Evolutionary conservation across 2,329 filamentous ascomycete genomes (phyloP).

Genomic region (Ceratocystis variospora): DNA sequence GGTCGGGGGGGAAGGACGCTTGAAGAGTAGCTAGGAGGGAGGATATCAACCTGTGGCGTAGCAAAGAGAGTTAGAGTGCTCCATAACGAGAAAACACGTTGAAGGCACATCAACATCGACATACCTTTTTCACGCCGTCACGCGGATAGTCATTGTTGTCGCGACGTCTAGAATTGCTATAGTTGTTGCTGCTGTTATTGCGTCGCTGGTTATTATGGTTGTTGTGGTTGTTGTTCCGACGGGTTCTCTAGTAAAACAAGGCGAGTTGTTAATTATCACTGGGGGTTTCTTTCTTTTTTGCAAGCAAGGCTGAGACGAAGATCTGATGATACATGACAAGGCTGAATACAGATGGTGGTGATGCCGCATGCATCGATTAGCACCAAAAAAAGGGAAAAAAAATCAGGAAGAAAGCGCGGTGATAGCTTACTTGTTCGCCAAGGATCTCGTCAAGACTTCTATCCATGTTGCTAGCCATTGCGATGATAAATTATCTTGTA

Average conservation of each 20-base stretch:
- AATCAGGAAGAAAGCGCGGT: background rate
- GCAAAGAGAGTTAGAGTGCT: background rate
- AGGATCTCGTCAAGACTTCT: constrained; percentile 45
- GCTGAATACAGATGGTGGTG: constrained; percentile 5
- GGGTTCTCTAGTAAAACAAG: constrained; percentile 3
- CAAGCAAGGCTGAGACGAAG: background rate
- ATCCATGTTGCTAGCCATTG: constrained; percentile 36
- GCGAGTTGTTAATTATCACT: background rate
- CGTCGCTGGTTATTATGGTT: background rate
- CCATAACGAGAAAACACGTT: background rate
- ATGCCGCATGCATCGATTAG: background rate
- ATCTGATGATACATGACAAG: constrained; percentile 1
- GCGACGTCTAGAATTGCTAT: constrained; percentile 14
- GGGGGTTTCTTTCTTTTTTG: background rate
- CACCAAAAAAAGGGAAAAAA: background rate
- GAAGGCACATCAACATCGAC: constrained; percentile 11
- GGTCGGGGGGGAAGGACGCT: background rate
- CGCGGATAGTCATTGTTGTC: constrained; percentile 19
- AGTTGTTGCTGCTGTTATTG: constrained; percentile 7
- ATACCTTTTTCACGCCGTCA: constrained; percentile 71
- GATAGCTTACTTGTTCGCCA: constrained; percentile 32
- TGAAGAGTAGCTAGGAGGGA: constrained; percentile 11
- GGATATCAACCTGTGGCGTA: constrained; percentile 16
- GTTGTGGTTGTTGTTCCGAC: constrained; percentile 11
- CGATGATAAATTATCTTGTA: constrained; percentile 10